Evolutionary conservation across 352 stramenopile genomes (phyloP).

Genomic region (Halophytophthora polymorphica): DNA sequence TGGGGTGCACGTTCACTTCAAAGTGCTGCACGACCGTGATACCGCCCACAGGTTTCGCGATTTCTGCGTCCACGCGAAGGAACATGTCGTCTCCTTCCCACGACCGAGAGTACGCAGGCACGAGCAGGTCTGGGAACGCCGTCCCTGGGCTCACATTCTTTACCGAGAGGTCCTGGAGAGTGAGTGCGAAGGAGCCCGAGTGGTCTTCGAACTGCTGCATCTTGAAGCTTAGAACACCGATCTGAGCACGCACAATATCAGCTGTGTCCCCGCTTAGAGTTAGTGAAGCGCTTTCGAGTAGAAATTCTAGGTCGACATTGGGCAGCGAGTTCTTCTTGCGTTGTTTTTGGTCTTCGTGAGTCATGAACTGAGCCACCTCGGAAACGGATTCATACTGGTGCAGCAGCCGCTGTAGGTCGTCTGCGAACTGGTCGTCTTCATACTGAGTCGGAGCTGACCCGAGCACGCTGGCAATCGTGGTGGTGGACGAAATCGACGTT

Average conservation of each 20-base stretch:
- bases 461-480: conserved; percentile 36
- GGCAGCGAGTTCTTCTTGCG: conserved; percentile 33
- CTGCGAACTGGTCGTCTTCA: conserved; percentile 37
- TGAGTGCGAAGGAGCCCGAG: conserved; percentile 59
- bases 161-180: conserved; percentile 52
- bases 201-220: conserved; percentile 73
- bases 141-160: conserved; percentile 68
- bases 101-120: conserved; percentile 32
- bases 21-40: conserved; percentile 79
- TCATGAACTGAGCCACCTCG: conserved; percentile 35
- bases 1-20: conserved; percentile 80
- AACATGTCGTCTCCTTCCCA: conserved; percentile 70
- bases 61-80: conserved; percentile 69
- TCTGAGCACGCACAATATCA: conserved; percentile 56
- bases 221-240: conserved; percentile 46
- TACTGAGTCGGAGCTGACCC: conserved; percentile 29
- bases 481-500: conserved; percentile 28
- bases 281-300: conserved; percentile 52
- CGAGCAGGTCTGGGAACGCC: conserved; percentile 68
- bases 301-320: conserved; percentile 66
- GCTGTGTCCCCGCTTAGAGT: conserved; percentile 52
- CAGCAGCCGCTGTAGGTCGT: conserved; percentile 46
- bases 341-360: conserved; percentile 36
- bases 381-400: conserved; percentile 47
- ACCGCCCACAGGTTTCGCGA: conserved; percentile 51